These are phyloP conservation scores for Rhinocladiella similis DNA, from an alignment of 2,329 filamentous ascomycete species.

Conservation along the genomic window DNA sequence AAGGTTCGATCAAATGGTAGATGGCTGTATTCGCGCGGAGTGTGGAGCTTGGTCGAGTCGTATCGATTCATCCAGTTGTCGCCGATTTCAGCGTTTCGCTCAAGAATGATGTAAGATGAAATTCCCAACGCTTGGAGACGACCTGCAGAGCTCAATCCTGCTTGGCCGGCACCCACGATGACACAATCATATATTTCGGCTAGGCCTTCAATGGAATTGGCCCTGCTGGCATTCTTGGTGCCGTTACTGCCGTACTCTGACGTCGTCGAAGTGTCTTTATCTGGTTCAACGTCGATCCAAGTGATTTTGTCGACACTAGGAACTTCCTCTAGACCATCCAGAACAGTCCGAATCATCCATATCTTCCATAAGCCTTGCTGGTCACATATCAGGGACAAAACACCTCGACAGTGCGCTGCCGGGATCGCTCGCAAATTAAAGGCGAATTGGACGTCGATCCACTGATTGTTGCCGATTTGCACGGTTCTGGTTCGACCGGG, in stretches of 20 bases:
- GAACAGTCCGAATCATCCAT: conserved; percentile 30
- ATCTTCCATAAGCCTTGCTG: conserved; percentile 26
- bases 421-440: conserved; percentile 2
- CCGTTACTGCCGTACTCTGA: background rate
- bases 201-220: conserved; percentile 24
- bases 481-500: background rate
- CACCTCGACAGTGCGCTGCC: conserved; percentile 11
- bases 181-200: conserved; percentile 33
- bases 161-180: conserved; percentile 44
- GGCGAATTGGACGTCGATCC: conserved; percentile 7
- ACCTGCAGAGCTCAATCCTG: conserved; percentile 44
- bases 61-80: conserved; percentile 50
- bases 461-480: background rate
- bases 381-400: conserved; percentile 6
- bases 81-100: conserved; percentile 43
- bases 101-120: conserved; percentile 42
- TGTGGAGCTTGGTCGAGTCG: conserved; percentile 40
- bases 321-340: conserved; percentile 26
- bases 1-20: conserved; percentile 34
- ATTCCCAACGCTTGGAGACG: conserved; percentile 45
- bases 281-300: background rate
- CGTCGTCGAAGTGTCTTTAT: background rate
- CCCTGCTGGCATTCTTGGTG: background rate
- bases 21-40: conserved; percentile 23
- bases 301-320: background rate